These are phyloP conservation scores for Annulohypoxylon bovei DNA, from an alignment of 495 filamentous ascomycete genomes.

Conservation along the genomic window DNA sequence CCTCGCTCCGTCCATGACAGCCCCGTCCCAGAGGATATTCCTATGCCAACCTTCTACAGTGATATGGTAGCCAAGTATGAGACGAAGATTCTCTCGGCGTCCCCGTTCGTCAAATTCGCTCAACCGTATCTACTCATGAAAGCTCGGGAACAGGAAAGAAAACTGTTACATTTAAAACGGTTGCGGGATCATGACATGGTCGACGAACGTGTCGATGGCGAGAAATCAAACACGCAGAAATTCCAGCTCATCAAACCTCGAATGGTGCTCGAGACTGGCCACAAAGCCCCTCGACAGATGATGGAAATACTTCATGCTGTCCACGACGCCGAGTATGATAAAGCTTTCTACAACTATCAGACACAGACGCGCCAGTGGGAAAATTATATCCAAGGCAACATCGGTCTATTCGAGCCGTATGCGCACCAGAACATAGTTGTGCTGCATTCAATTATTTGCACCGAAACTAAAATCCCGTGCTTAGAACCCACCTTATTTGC, in stretches of 20 bases:
- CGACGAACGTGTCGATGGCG: constrained; percentile 63
- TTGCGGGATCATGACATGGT: constrained; percentile 80
- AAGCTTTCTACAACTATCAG: constrained; percentile 90
- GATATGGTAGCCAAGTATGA: constrained; percentile 93
- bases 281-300: constrained; percentile 80
- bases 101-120: constrained; percentile 94
- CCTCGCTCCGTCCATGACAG: constrained; percentile 56
- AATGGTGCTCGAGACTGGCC: constrained; percentile 86
- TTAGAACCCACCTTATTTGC: constrained; percentile 86
- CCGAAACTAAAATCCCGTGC: constrained; percentile 89
- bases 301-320: constrained; percentile 94
- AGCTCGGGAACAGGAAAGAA: constrained; percentile 88
- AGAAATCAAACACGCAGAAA: constrained; percentile 70
- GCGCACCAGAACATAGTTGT: constrained; percentile 95
- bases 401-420: constrained; percentile 90
- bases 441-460: constrained; percentile 93
- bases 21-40: constrained; percentile 82
- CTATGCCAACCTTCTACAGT: constrained; percentile 90
- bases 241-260: constrained; percentile 93
- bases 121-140: constrained; percentile 93
- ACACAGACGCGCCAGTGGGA: constrained; percentile 97
- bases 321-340: constrained; percentile 95
- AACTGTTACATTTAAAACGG: constrained; percentile 78
- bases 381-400: constrained; percentile 82
- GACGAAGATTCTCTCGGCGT: constrained; percentile 93